phyloP scores from a whole-genome alignment of 352 stramenopile species.

The Blastocystis sp. region DNA sequence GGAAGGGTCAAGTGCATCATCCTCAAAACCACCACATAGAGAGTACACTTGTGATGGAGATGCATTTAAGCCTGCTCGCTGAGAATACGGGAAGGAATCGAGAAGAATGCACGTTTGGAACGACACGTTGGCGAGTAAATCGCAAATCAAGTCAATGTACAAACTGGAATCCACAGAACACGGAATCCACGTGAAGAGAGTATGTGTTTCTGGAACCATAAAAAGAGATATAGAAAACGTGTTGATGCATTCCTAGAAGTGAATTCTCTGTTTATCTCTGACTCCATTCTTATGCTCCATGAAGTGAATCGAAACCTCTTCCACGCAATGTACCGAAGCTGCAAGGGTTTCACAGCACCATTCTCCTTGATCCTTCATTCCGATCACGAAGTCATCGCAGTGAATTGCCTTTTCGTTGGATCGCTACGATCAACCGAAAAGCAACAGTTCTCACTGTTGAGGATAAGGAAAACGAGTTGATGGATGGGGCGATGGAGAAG shows the following conservation, averaged over 20 bases:
- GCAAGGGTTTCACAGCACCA: not conserved
- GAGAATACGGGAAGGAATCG: not conserved
- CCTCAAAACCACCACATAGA: not conserved
- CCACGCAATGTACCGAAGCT: too few relatives aligned
- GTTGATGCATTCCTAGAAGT: too few relatives aligned
- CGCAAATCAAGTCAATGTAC: not conserved
- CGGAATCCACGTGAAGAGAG: not conserved
- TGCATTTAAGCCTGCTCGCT: not conserved
- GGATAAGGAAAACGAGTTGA: not conserved
- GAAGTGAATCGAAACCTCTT: not conserved
- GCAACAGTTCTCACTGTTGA: not conserved
- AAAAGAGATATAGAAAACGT: not conserved
- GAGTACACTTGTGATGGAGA: not conserved
- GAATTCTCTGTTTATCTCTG: too few relatives aligned
- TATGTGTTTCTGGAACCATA: not conserved
- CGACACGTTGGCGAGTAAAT: not conserved
- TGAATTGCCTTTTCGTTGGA: not conserved
- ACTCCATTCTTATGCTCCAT: not conserved
- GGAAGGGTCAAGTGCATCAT: not conserved
- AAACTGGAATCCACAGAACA: not conserved
- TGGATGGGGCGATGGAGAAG: not conserved
- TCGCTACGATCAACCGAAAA: not conserved
- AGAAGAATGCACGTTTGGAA: not conserved
- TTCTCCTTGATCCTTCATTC: constrained; percentile 17
- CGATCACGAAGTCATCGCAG: not conserved